Evolutionary conservation across 257 asterid genomes (phyloP), one percentile per base, ranked within the genome.

Genomic region (Gentiana straminea): DNA sequence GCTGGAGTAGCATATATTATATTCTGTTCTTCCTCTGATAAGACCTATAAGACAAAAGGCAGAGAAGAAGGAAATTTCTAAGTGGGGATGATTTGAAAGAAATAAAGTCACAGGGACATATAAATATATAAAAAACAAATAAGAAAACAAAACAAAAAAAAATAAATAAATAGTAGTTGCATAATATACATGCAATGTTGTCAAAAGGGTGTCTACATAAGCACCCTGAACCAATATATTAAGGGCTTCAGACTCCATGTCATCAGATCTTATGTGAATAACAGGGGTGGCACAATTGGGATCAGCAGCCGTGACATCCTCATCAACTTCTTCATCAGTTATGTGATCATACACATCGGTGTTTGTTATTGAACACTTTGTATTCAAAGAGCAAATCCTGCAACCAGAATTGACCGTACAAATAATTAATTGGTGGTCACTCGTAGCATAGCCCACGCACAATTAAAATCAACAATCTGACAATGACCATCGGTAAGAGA

Each of bases 1-100:
- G 96, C 98, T 51, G 98, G 98, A 69, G 88, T 76, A 50, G 94
- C 84, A 58, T 95, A 92, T 78, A 84, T 69, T 46, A 72, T 71
- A 65, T 80, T 76, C 79, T 87, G 95, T 77, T 87, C 94, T 77
- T 81, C 96, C 72, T 75, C 75, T n/a, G 95, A 75, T 63, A 87
- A 70, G 59, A 79, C 95, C 98, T 87, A 43, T 53, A 33, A 62
- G 35, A 33, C 4, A 9, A 53, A 32, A 57, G 24, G 56, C 2
- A 56, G 55, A 11, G 43, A 13, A 51, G 51, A 41, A 8, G 8
- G 44, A 13, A n/a, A 13, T 3, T 55, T 55, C 15, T 24, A 57
- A 51, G 49, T 49, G 51, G 46, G 53, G 61, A 41, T 41, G 9
- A 41, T 41, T 41, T 41, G 46, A 41, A 8, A 59, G 11, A 55